These are phyloP conservation scores for Hippophae tibetana DNA, from an alignment of 306 rosid genomes.

Conservation along the genomic window DNA sequence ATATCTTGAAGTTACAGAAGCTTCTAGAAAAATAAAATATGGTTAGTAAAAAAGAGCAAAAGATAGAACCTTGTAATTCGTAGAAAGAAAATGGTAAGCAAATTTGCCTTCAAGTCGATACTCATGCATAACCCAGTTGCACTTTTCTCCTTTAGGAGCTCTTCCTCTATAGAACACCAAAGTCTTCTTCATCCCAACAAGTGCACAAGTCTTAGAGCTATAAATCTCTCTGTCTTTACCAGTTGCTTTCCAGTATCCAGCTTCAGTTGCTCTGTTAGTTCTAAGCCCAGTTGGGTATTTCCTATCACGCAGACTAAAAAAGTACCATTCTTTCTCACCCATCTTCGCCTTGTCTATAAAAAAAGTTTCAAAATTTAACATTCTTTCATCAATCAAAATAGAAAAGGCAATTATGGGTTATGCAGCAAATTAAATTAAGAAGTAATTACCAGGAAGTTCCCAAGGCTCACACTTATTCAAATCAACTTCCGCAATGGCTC, in stretches of 20 bases:
- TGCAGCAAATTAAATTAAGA: neutral
- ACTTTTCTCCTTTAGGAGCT: conserved; percentile 89
- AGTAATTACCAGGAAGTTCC: conserved; percentile 74
- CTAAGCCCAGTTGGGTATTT: conserved; percentile 89
- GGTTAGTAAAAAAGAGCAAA: neutral
- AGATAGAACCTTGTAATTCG: conserved; percentile 51
- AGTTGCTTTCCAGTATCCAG: conserved; percentile 97
- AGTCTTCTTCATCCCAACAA: conserved; percentile 97
- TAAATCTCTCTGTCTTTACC: conserved; percentile 90
- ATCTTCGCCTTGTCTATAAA: conserved; percentile 73
- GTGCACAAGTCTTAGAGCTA: conserved; percentile 55
- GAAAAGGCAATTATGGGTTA: too few relatives aligned
- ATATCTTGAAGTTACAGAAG: too few relatives aligned
- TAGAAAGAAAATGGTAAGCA: conserved; percentile 76
- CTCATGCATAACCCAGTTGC: conserved; percentile 98
- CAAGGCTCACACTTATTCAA: conserved; percentile 98
- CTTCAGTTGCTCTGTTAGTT: conserved; percentile 87
- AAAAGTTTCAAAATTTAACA: neutral
- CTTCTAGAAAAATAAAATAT: neutral
- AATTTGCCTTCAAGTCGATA: conserved; percentile 91
- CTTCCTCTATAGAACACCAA: conserved; percentile 82
- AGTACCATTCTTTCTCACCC: conserved; percentile 99
- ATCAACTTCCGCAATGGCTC: conserved; percentile 93
- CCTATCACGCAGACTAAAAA: conserved; percentile 76
- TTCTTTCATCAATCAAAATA: neutral